Percentiles rank a stretch among this genome's conserved stretches.
Conservation (phyloP, 2,329 filamentous ascomycete genomes). For the Colletotrichum sp. region DNA sequence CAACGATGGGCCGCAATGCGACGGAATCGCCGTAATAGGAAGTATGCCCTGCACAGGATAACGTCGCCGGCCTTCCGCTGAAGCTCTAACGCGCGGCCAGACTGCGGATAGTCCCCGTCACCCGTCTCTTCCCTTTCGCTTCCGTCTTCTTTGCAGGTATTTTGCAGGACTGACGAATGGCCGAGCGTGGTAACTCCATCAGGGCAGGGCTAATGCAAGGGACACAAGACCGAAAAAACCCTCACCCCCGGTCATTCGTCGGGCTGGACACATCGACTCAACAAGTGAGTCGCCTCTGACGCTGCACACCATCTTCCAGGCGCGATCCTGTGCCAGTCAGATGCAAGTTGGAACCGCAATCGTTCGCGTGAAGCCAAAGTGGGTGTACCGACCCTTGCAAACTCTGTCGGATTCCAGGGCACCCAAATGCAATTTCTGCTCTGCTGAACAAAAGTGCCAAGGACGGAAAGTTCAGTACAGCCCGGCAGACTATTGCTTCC, state of each 20-base stretch:
- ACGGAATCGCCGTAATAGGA: background rate
- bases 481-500: background rate
- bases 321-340: background rate
- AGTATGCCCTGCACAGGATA: background rate
- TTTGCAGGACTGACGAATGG: background rate
- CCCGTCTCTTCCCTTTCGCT: conserved; percentile 4
- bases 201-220: conserved; percentile 18
- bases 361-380: background rate
- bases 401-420: background rate
- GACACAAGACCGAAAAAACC: conserved; percentile 1
- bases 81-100: conserved; percentile 1
- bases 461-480: background rate
- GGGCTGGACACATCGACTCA: background rate
- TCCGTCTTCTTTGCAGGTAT: conserved; percentile 9
- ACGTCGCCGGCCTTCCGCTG: background rate
- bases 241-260: background rate
- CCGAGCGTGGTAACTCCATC: background rate
- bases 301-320: conserved; percentile 2
- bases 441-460: background rate
- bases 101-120: conserved; percentile 5
- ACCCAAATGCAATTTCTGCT: background rate
- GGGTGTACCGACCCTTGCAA: background rate
- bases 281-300: background rate
- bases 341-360: background rate
- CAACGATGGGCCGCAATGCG: background rate